Evolutionary conservation across 192 early-diverging fungal genomes (phyloP).

Genomic region (Coemansia sp.): DNA sequence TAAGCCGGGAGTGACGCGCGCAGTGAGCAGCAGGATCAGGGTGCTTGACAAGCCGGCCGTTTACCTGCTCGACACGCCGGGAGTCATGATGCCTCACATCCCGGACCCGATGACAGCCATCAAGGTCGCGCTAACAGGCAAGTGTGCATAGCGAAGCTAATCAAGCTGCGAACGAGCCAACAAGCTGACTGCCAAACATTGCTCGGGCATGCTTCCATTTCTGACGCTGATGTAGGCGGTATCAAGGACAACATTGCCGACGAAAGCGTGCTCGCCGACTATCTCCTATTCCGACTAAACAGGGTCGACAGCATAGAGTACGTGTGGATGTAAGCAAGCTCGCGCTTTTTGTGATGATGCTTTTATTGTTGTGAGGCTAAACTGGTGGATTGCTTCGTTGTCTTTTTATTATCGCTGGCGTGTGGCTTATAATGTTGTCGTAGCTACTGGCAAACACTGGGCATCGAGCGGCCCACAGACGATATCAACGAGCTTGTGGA

Average conservation of each 20-base stretch:
- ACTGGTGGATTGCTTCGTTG: too few relatives aligned
- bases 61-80: constrained; percentile 93
- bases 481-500: constrained; percentile 68
- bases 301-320: constrained; percentile 59
- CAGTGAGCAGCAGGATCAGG: constrained; percentile 74
- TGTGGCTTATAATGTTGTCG: neutral
- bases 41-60: constrained; percentile 89
- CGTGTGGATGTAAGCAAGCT: neutral
- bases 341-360: neutral
- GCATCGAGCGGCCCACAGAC: constrained; percentile 69
- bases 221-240: constrained; percentile 44
- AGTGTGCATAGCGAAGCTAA: neutral
- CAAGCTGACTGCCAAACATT: neutral
- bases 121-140: constrained; percentile 88
- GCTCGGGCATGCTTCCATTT: neutral
- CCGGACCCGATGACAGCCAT: constrained; percentile 78
- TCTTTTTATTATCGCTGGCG: neutral
- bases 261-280: constrained; percentile 85
- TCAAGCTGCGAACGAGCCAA: neutral
- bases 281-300: constrained; percentile 87
- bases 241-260: constrained; percentile 87
- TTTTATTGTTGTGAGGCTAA: neutral
- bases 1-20: constrained; percentile 84
- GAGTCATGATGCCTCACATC: constrained; percentile 90
- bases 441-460: constrained; percentile 61